These are phyloP conservation scores for Syzygium aqueum DNA, from an alignment of 345 rosid genomes.

Conservation along the genomic window DNA sequence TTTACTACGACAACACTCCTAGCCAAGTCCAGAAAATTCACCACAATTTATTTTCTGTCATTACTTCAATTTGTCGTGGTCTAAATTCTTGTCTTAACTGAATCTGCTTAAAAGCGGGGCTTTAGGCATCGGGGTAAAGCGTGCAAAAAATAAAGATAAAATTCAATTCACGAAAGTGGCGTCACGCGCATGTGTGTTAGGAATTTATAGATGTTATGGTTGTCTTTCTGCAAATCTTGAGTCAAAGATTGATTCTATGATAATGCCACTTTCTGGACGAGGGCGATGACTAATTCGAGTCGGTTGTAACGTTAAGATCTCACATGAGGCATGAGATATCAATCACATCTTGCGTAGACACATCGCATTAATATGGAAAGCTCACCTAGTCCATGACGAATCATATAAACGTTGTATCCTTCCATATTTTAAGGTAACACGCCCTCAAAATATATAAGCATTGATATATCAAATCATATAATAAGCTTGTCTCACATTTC, in stretches of 20 bases:
- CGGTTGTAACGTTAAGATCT: background rate
- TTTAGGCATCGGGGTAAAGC: background rate
- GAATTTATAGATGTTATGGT: rapidly evolving
- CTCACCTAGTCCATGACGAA: background rate
- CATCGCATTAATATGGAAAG: background rate
- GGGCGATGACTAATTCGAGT: background rate
- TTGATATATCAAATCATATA: background rate
- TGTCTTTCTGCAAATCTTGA: background rate
- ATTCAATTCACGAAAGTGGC: background rate
- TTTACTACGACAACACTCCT: rapidly evolving
- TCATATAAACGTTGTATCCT: background rate
- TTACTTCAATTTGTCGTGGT: background rate
- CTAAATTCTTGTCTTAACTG: background rate
- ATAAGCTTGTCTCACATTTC: background rate
- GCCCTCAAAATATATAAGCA: background rate
- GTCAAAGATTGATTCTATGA: background rate
- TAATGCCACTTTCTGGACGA: background rate
- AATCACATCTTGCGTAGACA: background rate
- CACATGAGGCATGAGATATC: background rate
- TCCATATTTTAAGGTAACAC: background rate
- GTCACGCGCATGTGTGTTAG: rapidly evolving
- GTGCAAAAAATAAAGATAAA: background rate
- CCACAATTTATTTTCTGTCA: background rate
- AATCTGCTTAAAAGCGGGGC: background rate
- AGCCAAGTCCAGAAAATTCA: background rate